Evolutionary conservation across 2,329 filamentous ascomycete species (phyloP).

Genomic region (Penicillium sp.): DNA sequence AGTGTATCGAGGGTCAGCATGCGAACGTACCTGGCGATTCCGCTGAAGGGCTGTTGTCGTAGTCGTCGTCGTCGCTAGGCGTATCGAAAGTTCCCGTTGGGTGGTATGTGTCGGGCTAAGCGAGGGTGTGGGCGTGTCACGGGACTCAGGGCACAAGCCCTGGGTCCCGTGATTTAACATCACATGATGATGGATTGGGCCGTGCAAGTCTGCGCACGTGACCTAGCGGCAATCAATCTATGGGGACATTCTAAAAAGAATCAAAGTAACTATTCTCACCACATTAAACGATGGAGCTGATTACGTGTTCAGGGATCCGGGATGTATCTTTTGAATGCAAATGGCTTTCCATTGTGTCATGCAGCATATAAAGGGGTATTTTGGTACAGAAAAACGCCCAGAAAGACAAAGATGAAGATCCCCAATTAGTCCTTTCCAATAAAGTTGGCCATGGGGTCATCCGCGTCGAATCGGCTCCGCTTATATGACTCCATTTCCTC

Average conservation of each 20-base stretch:
- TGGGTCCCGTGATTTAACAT: constrained; percentile 16
- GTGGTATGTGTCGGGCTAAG: constrained; percentile 43
- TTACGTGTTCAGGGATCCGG: background rate
- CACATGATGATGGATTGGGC: constrained; percentile 7
- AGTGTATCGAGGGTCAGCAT: constrained; percentile 15
- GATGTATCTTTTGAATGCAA: background rate
- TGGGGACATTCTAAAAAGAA: too few species aligned
- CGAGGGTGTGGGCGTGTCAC: constrained; percentile 42
- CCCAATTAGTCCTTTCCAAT: constrained; percentile 56
- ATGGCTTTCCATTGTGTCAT: background rate
- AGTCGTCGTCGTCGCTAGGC: constrained; percentile 51
- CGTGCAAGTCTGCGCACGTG: constrained; percentile 8
- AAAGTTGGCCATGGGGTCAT: constrained; percentile 86
- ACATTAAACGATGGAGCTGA: too few species aligned
- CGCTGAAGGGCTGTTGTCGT: constrained; percentile 51
- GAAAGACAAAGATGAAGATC: constrained; percentile 10
- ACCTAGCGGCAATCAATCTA: background rate
- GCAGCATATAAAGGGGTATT: constrained; percentile 24
- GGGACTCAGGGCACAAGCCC: constrained; percentile 25
- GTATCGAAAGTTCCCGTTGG: constrained; percentile 45
- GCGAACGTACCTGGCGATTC: constrained; percentile 48
- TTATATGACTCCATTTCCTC: constrained; percentile 87
- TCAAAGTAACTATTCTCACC: too few species aligned
- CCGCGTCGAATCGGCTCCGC: constrained; percentile 70
- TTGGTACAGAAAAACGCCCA: constrained; percentile 25